phyloP scores from a whole-genome alignment of 2,329 filamentous ascomycete genomes.

The Aspergillus brunneoviolaceus region DNA sequence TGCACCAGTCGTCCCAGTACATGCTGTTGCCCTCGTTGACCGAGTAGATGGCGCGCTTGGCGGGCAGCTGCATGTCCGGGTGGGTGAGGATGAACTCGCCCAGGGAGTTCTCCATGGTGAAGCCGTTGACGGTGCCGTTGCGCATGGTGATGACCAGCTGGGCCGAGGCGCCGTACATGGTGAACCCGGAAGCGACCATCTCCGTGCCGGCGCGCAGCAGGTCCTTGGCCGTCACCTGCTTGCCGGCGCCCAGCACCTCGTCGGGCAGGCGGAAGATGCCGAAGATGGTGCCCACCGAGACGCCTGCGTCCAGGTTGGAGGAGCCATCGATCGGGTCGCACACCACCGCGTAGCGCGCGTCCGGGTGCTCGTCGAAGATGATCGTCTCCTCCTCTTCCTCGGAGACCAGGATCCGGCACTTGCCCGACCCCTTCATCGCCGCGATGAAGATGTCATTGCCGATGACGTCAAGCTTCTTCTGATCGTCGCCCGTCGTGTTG shows the following conservation, averaged over 20 bases:
- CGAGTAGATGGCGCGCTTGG: conserved; percentile 82
- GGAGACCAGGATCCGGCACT: conserved; percentile 89
- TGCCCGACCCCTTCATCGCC: conserved; percentile 89
- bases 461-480: conserved; percentile 99
- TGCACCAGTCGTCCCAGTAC: conserved; percentile 90
- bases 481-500: conserved; percentile 94
- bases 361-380: conserved; percentile 72
- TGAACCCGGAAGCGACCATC: conserved; percentile 93
- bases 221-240: conserved; percentile 66
- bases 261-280: conserved; percentile 87
- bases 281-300: conserved; percentile 97
- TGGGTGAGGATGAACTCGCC: conserved; percentile 99
- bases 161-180: conserved; percentile 97
- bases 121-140: conserved; percentile 88
- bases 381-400: conserved; percentile 96
- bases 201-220: conserved; percentile 87
- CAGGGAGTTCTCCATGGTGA: conserved; percentile 93
- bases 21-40: conserved; percentile 98
- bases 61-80: conserved; percentile 86
- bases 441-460: conserved; percentile 97
- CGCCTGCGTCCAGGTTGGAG: conserved; percentile 95
- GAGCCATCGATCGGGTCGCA: conserved; percentile 98
- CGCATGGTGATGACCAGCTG: conserved; percentile 98
- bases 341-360: conserved; percentile 85
- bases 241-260: conserved; percentile 48